Evolutionary conservation across 371 early-diverging fungal species (phyloP), one percentile per base, ranked within the genome.

Genomic region (Coemansia sp.): DNA sequence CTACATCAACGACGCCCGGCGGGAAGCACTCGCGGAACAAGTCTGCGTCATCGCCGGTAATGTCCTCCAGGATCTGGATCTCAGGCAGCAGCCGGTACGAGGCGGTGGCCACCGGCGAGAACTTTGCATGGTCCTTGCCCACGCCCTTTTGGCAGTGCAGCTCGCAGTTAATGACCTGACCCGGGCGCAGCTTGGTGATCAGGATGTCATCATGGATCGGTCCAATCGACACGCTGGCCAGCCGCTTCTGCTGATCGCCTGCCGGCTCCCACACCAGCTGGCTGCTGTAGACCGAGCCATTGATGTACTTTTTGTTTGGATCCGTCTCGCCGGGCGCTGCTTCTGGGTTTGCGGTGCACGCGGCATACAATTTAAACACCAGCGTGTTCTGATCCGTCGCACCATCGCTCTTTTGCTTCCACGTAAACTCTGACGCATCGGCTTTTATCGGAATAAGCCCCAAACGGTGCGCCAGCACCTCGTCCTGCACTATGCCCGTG

Each of bases 101-200:
- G 8, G 98, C 99, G 6, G 95, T 95, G 2, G 94, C 94, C 33
- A 99, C 99, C 14, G 99, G 99, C 8, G 95, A 95, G 88, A 90
- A 99, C 69, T 99, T 99, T 58, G 99, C 95, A 75, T 99, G 99
- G 58, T 92, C 95, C 77, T 90, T 88, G 26, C 98, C 99, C 47
- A 92, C 83, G 33, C 98, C 98, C 83, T 96, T 97, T 42, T 85
- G 85, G 71, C 92, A 92, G 80, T 97, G 95, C 57, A 95, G 76
- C 78, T 93, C 94, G 63, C 93, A 79, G 47, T 90, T 83, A 51
- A 99, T 86, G 51, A 81, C 69, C 60, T 99, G 99, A 2, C 94
- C 94, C 10, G 98, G 95, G 59, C 95, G 87, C 63, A 99, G 82
- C 81, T 98, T 99, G 33, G 96, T 90, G 55, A 99, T 84, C 26